Percentiles rank a stretch among this genome's conserved stretches.
Conservation (phyloP, 805 yeast species). For the Zygotorulaspora chibaensis region DNA sequence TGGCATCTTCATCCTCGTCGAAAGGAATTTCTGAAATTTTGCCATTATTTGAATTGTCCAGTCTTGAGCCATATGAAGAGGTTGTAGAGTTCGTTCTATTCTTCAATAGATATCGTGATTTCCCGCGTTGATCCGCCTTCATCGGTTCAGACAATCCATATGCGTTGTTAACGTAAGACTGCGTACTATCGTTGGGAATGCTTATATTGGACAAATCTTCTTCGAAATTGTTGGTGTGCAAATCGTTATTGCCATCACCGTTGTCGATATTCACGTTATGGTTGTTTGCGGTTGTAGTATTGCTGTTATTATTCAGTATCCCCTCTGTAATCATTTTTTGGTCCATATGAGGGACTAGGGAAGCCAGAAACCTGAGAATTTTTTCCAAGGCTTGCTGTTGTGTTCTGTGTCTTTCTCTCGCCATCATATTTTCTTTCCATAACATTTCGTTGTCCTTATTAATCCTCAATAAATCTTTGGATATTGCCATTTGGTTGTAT, state of each 20-base stretch:
- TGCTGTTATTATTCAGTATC: slow-evolving; percentile 9
- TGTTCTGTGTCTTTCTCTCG: slow-evolving; percentile 77
- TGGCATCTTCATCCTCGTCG: slow-evolving; percentile 19
- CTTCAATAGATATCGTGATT: slow-evolving; percentile 21
- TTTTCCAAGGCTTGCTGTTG: slow-evolving; percentile 87
- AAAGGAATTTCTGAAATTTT: slow-evolving; percentile 28
- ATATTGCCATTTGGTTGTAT: slow-evolving; percentile 70
- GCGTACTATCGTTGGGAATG: neutral
- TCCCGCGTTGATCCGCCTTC: neutral
- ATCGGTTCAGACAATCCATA: neutral
- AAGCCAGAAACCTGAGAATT: slow-evolving; percentile 80
- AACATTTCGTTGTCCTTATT: slow-evolving; percentile 82
- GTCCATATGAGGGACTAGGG: slow-evolving; percentile 42
- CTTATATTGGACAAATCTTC: neutral
- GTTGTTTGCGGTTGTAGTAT: neutral
- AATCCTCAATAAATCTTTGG: slow-evolving; percentile 79
- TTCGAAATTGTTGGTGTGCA: neutral
- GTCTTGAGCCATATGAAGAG: neutral
- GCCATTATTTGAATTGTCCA: slow-evolving; percentile 7
- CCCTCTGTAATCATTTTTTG: slow-evolving; percentile 31
- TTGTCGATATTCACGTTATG: neutral
- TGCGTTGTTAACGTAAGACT: neutral
- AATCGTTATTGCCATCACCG: neutral
- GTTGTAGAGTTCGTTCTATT: slow-evolving; percentile 21
- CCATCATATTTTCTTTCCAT: slow-evolving; percentile 84